Evolutionary conservation across 2,329 filamentous ascomycete species (phyloP).

Genomic region (Rachicladosporium sp.): DNA sequence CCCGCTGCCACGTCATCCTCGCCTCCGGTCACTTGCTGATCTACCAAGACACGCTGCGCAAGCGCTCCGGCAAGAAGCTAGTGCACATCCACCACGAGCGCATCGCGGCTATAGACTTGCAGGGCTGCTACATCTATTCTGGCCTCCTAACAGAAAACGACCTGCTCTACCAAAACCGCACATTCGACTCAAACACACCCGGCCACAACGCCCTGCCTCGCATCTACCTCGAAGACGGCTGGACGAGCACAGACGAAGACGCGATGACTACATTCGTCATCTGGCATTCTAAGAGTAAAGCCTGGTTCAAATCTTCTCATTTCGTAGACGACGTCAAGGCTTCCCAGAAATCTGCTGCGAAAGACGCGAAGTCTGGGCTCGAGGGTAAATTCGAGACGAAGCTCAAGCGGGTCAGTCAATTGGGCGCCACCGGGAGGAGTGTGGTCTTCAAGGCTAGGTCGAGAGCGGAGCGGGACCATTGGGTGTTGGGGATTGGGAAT

Average conservation of each 20-base stretch:
- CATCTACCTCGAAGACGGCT: slow-evolving; percentile 48
- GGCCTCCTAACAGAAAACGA: slow-evolving; percentile 51
- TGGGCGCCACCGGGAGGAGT: slow-evolving; percentile 48
- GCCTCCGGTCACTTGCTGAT: slow-evolving; percentile 48
- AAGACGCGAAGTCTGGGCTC: slow-evolving; percentile 9
- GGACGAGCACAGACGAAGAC: slow-evolving; percentile 52
- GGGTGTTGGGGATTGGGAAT: slow-evolving; percentile 53
- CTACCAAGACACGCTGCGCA: slow-evolving; percentile 48
- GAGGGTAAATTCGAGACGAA: slow-evolving; percentile 29
- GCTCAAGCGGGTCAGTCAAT: slow-evolving; percentile 46
- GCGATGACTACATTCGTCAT: slow-evolving; percentile 55
- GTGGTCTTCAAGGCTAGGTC: slow-evolving; percentile 55
- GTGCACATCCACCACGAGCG: slow-evolving; percentile 51
- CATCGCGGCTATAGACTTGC: slow-evolving; percentile 45
- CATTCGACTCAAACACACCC: slow-evolving; percentile 50
- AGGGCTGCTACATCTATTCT: slow-evolving; percentile 54
- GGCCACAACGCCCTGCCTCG: slow-evolving; percentile 47
- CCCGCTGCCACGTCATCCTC: slow-evolving; percentile 48
- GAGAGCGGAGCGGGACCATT: slow-evolving; percentile 53
- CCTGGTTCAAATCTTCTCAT: slow-evolving; percentile 36
- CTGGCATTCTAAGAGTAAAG: slow-evolving; percentile 48
- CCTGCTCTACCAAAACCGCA: slow-evolving; percentile 51
- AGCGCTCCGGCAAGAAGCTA: slow-evolving; percentile 41
- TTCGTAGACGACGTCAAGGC: slow-evolving; percentile 19
- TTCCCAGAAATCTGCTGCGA: slow-evolving; percentile 4